Conservation (phyloP, 1,284 basidiomycete species). For the Uromyces viciae-fabae region DNA sequence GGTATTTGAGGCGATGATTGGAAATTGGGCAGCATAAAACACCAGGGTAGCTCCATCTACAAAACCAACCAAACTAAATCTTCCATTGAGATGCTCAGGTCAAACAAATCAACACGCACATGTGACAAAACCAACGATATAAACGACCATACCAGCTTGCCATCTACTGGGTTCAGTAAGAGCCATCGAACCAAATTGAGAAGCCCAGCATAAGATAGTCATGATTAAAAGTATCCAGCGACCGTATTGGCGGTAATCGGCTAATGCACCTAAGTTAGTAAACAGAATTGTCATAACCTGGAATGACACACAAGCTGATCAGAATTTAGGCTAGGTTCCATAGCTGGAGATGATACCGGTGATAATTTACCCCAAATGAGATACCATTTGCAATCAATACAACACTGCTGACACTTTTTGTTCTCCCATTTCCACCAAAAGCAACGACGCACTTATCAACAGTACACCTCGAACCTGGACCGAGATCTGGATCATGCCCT, state of each 20-base stretch:
- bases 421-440: conserved; percentile 4
- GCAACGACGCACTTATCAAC: conserved; percentile 28
- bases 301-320: background rate
- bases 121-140: conserved; percentile 41
- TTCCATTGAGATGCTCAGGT: background rate
- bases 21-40: conserved; percentile 42
- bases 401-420: conserved; percentile 34
- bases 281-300: conserved; percentile 45
- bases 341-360: background rate
- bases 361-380: conserved; percentile 21
- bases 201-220: conserved; percentile 40
- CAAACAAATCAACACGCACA: conserved; percentile 23
- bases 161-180: conserved; percentile 26
- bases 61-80: background rate
- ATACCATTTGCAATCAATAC: conserved; percentile 42
- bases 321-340: background rate
- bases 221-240: conserved; percentile 34
- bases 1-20: conserved; percentile 27
- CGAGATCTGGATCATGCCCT: conserved; percentile 39
- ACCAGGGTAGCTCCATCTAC: conserved; percentile 43
- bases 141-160: conserved; percentile 30
- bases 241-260: conserved; percentile 34
- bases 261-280: conserved; percentile 34
- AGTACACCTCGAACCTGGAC: conserved; percentile 18
- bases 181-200: conserved; percentile 21